These are phyloP conservation scores for Chenopodium formosanum DNA, from an alignment of 148 eudicot genomes.

Conservation along the genomic window DNA sequence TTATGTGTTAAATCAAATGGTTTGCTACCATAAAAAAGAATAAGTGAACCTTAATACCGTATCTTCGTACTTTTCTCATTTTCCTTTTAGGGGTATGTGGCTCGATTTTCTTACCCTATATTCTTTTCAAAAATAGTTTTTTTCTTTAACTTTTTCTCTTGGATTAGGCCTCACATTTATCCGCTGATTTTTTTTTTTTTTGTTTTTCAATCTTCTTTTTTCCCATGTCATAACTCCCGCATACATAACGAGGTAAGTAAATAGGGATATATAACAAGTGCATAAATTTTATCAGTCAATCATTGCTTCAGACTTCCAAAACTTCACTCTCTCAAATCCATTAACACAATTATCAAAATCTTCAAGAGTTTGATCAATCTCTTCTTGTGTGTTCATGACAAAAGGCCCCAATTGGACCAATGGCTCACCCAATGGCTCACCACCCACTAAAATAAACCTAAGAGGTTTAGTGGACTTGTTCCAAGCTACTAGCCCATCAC, in stretches of 20 bases:
- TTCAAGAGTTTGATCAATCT: slow-evolving; percentile 70
- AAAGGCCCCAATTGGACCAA: slow-evolving; percentile 76
- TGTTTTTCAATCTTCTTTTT: too few relatives aligned
- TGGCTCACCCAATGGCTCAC: slow-evolving; percentile 83
- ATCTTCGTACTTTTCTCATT: too few relatives aligned
- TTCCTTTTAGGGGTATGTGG: too few relatives aligned
- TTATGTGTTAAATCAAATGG: neutral
- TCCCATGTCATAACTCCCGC: too few relatives aligned
- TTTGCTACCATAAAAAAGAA: neutral
- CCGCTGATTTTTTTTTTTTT: too few relatives aligned
- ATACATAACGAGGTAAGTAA: too few relatives aligned
- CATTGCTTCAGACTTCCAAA: slow-evolving; percentile 64
- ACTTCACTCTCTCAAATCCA: slow-evolving; percentile 81
- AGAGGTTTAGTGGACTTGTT: slow-evolving; percentile 46
- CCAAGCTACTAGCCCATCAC: slow-evolving; percentile 68
- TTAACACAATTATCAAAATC: slow-evolving; percentile 71
- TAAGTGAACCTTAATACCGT: too few relatives aligned
- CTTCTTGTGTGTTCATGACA: slow-evolving; percentile 87
- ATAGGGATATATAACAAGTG: too few relatives aligned
- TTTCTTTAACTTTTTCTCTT: too few relatives aligned
- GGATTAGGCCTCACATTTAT: too few relatives aligned
- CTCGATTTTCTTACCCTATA: too few relatives aligned
- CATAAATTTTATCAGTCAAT: neutral
- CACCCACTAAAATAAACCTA: slow-evolving; percentile 67
- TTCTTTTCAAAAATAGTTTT: too few relatives aligned